Conservation (phyloP, 2,329 filamentous ascomycete genomes). For the Tolypocladium sp. region DNA sequence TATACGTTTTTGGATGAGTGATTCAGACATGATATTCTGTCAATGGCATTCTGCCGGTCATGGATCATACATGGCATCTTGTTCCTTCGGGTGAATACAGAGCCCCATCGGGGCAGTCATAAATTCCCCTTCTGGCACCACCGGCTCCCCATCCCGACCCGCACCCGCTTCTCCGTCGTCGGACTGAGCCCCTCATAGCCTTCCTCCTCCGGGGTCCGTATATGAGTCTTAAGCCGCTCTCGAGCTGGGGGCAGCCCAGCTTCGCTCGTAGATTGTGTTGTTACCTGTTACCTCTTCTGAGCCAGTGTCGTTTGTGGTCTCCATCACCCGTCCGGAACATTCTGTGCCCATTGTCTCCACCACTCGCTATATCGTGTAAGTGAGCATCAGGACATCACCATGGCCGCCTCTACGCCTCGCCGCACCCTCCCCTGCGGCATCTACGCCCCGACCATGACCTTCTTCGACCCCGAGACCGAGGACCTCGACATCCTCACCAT, state of each 20-base stretch:
- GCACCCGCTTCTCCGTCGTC: neutral
- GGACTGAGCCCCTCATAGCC: neutral
- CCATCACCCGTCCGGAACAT: neutral
- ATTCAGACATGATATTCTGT: neutral
- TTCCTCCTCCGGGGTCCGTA: neutral
- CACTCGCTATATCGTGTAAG: neutral
- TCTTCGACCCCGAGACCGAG: conserved; percentile 77
- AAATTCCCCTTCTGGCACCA: neutral
- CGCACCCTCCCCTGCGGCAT: conserved; percentile 62
- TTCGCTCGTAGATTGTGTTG: neutral
- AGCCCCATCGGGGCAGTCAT: neutral
- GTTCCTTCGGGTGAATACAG: neutral
- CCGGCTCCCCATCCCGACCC: neutral
- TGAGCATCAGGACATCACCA: neutral
- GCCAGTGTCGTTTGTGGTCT: too few species aligned
- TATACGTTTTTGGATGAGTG: too few species aligned
- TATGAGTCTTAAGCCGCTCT: neutral
- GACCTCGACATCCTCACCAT: conserved; percentile 74
- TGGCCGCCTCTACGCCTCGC: neutral
- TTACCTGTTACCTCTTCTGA: neutral
- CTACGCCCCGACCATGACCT: conserved; percentile 85
- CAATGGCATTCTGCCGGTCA: neutral
- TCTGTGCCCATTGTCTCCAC: neutral
- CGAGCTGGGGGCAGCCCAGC: neutral
- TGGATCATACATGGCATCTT: neutral